Base-by-base conservation (phyloP, 129 eudicot genomes). In the Pulicaria dysenterica region DNA sequence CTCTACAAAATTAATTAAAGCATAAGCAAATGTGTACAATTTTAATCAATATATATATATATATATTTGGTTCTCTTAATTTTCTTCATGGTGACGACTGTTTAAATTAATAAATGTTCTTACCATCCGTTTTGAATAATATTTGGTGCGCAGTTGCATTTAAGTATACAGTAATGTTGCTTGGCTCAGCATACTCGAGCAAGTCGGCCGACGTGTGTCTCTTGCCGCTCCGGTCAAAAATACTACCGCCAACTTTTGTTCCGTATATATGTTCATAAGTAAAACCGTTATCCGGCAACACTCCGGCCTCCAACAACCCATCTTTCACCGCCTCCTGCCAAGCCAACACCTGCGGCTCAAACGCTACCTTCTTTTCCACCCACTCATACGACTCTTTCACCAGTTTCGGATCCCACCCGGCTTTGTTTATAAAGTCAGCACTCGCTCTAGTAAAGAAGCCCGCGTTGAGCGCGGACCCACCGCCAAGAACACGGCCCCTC, bases 161-260 rank as follows among this genome's bases (percentile, higher is more conserved):
- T 67, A 92, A 74, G 64, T 81, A 80, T 11, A 92, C 77, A n/a
- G 66, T 78, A 37, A 90, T 85, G 45, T 66, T 80, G 3, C 62
- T 15, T 2, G 89, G 88, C 64, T 83, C 84, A 14, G 92, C 98
- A 68, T 85, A 87, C 87, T 89, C 95, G 31, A 92, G 62, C 57
- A 92, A 79, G 55, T 92, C 98, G 1, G 98, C 98, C 14, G 96
- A 96, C 13, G 95, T 87, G 59, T 92, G 96, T 42, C 98, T 58
- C 17, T 71, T 64, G 10, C 98, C 98, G 16, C 82, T 63, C 8
- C 62, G 36, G 65, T 92, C 98, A 66, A 92, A 92, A 8, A 85
- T 89, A 36, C 88, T 78, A 8, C 96, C 98, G 13, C 98, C 98
- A 31, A 84, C 70, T 77, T 92, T 92, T 2, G 98, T 92, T 40